Evolutionary conservation across 345 rosid species (phyloP).

Genomic region (Rhodamnia rubescens): DNA sequence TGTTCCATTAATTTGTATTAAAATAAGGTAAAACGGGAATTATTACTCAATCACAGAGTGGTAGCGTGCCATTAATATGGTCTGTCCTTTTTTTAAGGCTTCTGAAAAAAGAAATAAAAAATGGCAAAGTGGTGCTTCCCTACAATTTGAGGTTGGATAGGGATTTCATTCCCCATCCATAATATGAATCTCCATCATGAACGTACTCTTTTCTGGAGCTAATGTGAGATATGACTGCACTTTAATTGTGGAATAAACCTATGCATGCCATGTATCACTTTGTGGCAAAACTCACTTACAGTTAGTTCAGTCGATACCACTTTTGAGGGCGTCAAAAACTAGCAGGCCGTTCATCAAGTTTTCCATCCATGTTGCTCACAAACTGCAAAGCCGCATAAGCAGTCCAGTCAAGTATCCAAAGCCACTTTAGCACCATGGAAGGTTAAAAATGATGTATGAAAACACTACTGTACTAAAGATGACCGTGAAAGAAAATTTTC

Average conservation of each 20-base stretch:
- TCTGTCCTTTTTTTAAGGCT: not conserved
- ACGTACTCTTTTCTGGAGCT: too few species aligned
- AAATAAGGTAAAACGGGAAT: too few species aligned
- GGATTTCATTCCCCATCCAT: too few species aligned
- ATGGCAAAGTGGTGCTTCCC: not conserved
- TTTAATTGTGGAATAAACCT: not conserved
- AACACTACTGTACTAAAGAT: not conserved
- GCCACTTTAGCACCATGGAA: not conserved
- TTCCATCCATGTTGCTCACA: conserved; percentile 66
- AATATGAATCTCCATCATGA: too few species aligned
- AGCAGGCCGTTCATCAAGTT: conserved; percentile 80
- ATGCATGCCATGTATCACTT: not conserved
- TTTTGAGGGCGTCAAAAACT: conserved; percentile 82
- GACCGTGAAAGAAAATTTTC: too few species aligned
- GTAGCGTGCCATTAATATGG: not conserved
- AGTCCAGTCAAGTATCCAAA: not conserved
- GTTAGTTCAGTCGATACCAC: conserved; percentile 79
- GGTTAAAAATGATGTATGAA: not conserved
- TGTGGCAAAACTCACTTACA: conserved; percentile 38
- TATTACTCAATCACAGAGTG: not conserved
- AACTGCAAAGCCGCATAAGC: conserved; percentile 48
- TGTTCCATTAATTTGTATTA: too few species aligned
- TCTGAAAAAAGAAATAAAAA: not conserved
- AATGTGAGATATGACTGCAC: not conserved
- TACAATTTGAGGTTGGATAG: too few species aligned